These are phyloP conservation scores for Pseudovirgaria hyperparasitica DNA, from an alignment of 2,329 filamentous ascomycete genomes.

Conservation along the genomic window DNA sequence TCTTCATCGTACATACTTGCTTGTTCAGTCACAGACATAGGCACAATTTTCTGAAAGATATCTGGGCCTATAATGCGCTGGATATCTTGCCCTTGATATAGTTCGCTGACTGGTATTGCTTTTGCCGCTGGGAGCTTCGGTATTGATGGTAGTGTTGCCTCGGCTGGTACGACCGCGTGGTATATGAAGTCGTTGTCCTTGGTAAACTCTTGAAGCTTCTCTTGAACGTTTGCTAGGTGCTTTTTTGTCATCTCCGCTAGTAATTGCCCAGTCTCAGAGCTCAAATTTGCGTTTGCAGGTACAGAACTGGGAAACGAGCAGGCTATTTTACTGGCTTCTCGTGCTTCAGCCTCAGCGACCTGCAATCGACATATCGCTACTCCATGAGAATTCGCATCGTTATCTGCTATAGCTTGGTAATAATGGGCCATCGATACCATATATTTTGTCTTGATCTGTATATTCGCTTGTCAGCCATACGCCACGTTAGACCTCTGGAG, in stretches of 20 bases:
- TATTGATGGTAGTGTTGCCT: constrained; percentile 69
- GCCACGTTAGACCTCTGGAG: not conserved
- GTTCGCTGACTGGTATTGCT: constrained; percentile 88
- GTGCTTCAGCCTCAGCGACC: constrained; percentile 63
- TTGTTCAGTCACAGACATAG: constrained; percentile 89
- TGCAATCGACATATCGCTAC: constrained; percentile 72
- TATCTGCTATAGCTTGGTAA: constrained; percentile 83
- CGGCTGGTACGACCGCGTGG: constrained; percentile 78
- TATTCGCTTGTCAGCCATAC: constrained; percentile 14
- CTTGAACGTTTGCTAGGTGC: constrained; percentile 67
- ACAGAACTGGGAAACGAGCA: constrained; percentile 70
- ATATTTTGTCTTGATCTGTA: constrained; percentile 61
- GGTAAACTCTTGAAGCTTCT: constrained; percentile 60
- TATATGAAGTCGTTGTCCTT: constrained; percentile 99
- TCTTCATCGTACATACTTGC: constrained; percentile 97
- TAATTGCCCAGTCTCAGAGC: constrained; percentile 60
- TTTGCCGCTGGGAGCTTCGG: constrained; percentile 91
- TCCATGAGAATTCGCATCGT: constrained; percentile 78
- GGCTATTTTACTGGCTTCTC: constrained; percentile 64
- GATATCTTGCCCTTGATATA: constrained; percentile 95
- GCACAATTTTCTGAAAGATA: constrained; percentile 92
- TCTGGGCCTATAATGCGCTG: constrained; percentile 94
- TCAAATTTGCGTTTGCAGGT: constrained; percentile 70
- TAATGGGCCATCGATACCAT: constrained; percentile 82
- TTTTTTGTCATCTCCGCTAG: constrained; percentile 75